phyloP scores from a whole-genome alignment of 352 stramenopile species.

The Phytophthora idaei region DNA sequence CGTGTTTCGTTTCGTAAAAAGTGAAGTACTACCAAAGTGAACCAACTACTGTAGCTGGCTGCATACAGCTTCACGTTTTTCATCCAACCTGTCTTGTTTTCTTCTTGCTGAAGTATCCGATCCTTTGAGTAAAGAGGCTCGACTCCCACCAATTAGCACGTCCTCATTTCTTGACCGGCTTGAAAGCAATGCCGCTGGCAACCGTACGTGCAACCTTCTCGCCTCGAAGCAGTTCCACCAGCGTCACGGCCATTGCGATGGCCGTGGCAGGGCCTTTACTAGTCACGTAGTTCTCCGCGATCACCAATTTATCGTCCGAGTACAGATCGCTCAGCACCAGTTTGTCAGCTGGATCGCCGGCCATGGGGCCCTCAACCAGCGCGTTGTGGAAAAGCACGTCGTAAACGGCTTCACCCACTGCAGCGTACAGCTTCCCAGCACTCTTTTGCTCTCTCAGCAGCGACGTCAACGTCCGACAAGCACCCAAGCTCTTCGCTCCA shows the following conservation, averaged over 20 bases:
- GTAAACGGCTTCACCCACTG: conserved; percentile 54
- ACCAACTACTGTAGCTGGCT: neutral
- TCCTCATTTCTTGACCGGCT: conserved; percentile 34
- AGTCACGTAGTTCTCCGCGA: conserved; percentile 69
- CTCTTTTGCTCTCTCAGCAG: conserved; percentile 63
- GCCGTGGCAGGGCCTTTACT: conserved; percentile 64
- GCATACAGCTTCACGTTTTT: neutral
- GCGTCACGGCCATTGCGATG: conserved; percentile 55
- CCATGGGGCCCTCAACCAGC: conserved; percentile 52
- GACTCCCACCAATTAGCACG: neutral
- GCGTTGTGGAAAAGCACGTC: conserved; percentile 66
- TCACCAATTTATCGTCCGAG: conserved; percentile 55
- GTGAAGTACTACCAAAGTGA: conserved; percentile 11
- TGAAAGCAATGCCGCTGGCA: conserved; percentile 37
- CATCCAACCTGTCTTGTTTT: no score
- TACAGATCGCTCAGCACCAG: conserved; percentile 53
- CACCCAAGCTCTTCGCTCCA: conserved; percentile 54
- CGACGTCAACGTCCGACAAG: conserved; percentile 43
- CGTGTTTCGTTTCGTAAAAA: conserved; percentile 33
- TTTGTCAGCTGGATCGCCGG: conserved; percentile 45
- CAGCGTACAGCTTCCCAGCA: conserved; percentile 53
- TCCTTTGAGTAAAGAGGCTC: no score
- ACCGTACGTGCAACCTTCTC: conserved; percentile 42
- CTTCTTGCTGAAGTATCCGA: no score
- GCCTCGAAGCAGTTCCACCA: conserved; percentile 68